Evolutionary conservation across 768 basidiomycete genomes (phyloP), one percentile per base, ranked within the genome.

Genomic region (Serpula lacrymans): DNA sequence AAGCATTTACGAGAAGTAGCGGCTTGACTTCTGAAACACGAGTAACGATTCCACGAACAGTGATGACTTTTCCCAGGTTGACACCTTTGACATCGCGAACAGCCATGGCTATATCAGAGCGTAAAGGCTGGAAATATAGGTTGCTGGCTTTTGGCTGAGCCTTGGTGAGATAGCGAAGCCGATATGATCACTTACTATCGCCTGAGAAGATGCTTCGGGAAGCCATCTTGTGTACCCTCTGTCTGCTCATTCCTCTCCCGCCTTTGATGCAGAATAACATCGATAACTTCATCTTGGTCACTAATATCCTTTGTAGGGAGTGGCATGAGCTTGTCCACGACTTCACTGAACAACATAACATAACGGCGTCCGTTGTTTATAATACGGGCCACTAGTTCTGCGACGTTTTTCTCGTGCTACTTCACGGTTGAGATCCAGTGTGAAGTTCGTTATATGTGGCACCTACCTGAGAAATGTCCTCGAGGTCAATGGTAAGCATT

Each of bases 21-120:
- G 96, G 96, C 59, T 98, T 98, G 59, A 99, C 96, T 69, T 98
- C 96, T 3, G 94, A 97, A 3, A 99, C 93, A 47, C 96, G 92
- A 22, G 93, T 99, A 39, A 98, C 92, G 51, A 99, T 98, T 41
- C 96, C 96, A 29, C 94, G 88, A 48, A 95, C 89, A 24, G 92
- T 98, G 60, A 99, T 95, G 44, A 98, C 72, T 47, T 78, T 84
- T 34, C 96, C 96, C n/a, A 98, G 77, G 47, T 91, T 84, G 6
- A 67, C 53, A 11, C 93, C 89, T 50, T 80, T 85, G 31, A 98
- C 91, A 32, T 95, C 84, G 37, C 96, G 84, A 12, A 98, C 96
- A 26, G 96, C 93, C 58, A 96, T 74, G 11, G 84, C 73, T 13
- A 80, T 56, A 48, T 87, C 82, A 12, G 74, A 82, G n/a, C 71